Conservation (phyloP, 352 stramenopile species). For the Aphanomyces cochlioides region DNA sequence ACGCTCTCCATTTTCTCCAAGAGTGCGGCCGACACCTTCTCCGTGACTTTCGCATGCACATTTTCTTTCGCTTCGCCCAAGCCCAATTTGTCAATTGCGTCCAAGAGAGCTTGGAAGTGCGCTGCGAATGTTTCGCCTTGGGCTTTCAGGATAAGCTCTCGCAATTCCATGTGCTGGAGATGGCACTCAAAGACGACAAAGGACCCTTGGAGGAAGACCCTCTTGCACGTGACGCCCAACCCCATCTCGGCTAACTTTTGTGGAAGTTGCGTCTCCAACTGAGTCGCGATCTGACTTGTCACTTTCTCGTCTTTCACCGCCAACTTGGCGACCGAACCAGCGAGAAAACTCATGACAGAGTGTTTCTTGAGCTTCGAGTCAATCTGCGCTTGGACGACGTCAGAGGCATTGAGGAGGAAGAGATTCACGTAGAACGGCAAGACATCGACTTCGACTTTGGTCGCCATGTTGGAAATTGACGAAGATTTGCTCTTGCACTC, state of each 20-base stretch:
- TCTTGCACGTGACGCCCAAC: not conserved
- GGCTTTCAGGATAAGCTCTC: not conserved
- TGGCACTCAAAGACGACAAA: conserved; percentile 7
- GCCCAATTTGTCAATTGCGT: not conserved
- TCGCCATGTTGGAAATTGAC: not conserved
- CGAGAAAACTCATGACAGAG: not conserved
- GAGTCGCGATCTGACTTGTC: not conserved
- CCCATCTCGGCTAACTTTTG: not conserved
- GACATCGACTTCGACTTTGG: not conserved
- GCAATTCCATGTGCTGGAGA: not conserved
- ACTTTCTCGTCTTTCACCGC: not conserved
- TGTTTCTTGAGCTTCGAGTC: not conserved
- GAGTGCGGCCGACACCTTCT: not conserved
- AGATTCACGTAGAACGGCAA: not conserved
- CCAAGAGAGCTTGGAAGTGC: not conserved
- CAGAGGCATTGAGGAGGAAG: not conserved
- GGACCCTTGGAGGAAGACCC: not conserved
- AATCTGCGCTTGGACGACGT: not conserved
- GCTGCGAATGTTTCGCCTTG: not conserved
- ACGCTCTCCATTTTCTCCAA: not conserved
- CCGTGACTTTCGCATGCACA: not conserved
- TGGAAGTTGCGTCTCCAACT: not conserved
- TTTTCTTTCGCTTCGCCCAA: not conserved
- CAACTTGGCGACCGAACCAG: not conserved
- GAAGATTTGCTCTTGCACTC: no score